Evolutionary conservation across 345 rosid species (phyloP), one percentile per base, ranked within the genome.

Genomic region (Corchorus olitorius): DNA sequence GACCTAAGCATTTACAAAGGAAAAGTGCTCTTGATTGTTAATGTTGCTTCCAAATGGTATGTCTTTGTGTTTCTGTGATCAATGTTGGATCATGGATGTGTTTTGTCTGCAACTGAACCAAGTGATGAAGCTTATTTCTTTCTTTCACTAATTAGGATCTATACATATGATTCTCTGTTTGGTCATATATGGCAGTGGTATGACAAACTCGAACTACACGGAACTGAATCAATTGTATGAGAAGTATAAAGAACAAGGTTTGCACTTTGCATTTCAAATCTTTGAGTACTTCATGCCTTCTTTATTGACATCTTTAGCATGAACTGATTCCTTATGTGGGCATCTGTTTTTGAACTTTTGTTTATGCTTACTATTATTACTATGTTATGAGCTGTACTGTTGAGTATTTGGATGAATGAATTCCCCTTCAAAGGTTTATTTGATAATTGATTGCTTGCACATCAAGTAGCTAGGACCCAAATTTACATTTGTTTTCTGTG

Each of bases 211-310:
- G 3, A 93, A 93, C 85, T 96, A 96, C 82, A 76, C 84, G 0
- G 98, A 96, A 75, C 75, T 96, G 84, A 91, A 89, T 76, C 87
- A 85, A 67, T 73, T 96, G 58, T 89, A 93, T 79, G 85, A 86
- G 72, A 93, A 87, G 81, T 93, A 91, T 84, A 93, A 85, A 84
- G 85, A 86, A 79, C 89, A 89, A 89, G 98, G 99, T 96, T 50
- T 62, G 76, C 45, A 12, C 69, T 96, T 50, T 62, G 76, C 45
- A 12, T 72, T 75, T 77, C 66, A 50, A 72, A 11, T 19, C 71
- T 73, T 56, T 22, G 4, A 11, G 55, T 22, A 5, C 60, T 27
- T 12, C 20, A 34, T 72, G 34, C 19, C 16, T 58, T 13, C 62
- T 65, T 2, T 67, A 19, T 46, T 22, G 37, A 6, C 43, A 39